phyloP scores from a whole-genome alignment of 345 rosid genomes.

The Raphanus raphanistrum region DNA sequence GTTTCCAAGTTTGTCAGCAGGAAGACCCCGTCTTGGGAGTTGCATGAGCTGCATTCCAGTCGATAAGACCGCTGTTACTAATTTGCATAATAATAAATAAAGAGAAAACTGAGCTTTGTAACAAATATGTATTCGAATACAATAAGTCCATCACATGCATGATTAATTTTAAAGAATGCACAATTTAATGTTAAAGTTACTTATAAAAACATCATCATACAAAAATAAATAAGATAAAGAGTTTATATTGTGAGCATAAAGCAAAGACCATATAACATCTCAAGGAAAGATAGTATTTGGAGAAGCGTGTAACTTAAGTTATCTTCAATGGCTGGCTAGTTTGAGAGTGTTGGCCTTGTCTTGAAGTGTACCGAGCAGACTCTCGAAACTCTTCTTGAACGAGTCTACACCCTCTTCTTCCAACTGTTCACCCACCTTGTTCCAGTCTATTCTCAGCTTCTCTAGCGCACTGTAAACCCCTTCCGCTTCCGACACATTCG shows the following conservation, averaged over 20 bases:
- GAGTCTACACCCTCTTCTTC: slow-evolving; percentile 91
- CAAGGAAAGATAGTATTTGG: not conserved
- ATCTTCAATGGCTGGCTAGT: slow-evolving; percentile 59
- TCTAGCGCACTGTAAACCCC: slow-evolving; percentile 88
- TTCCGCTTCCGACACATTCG: slow-evolving; percentile 85
- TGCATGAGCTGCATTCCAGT: slow-evolving; percentile 24
- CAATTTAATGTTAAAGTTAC: not conserved
- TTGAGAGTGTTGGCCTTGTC: slow-evolving; percentile 95
- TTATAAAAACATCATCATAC: not conserved
- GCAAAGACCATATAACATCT: slow-evolving; percentile 18
- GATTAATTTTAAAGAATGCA: not conserved
- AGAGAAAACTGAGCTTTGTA: not conserved
- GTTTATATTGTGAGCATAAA: slow-evolving; percentile 3
- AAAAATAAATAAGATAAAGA: not conserved
- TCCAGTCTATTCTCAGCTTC: slow-evolving; percentile 95
- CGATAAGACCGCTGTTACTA: slow-evolving; percentile 1
- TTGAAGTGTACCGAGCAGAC: slow-evolving; percentile 85
- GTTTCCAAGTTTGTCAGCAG: slow-evolving; percentile 55
- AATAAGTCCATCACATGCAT: not conserved
- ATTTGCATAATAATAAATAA: not conserved
- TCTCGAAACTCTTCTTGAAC: slow-evolving; percentile 93
- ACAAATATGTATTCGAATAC: not conserved
- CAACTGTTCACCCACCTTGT: slow-evolving; percentile 70
- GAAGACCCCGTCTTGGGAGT: slow-evolving; percentile 59
- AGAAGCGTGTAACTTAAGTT: not conserved